Base-by-base conservation (phyloP, 2,329 filamentous ascomycete genomes). In the Karstenula rhodostoma region DNA sequence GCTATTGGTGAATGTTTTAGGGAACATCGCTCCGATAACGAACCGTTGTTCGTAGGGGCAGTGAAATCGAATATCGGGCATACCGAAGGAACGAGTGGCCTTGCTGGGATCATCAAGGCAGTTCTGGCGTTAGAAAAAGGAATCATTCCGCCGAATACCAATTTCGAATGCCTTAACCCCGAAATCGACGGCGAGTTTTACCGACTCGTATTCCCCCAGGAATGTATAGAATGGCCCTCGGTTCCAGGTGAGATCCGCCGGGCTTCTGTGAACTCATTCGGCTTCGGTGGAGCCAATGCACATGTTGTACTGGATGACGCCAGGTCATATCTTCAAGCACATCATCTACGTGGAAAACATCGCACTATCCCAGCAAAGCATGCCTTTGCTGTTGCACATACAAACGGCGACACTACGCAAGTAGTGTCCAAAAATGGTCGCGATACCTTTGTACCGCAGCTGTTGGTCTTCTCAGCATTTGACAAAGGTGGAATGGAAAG, bases 261-360 rank as follows among this genome's bases (percentile, higher is more conserved):
- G n/a, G 17, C 17, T 17, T 42, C 37, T 19, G 74, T 85, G 0
- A 83, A 82, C 57, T 78, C 78, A n/a, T 84, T 84, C 60, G 81
- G 80, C 9, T 33, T n/a, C 15, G 15, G 47, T 7, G 32, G 27
- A 3, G 33, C 47, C 25, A 50, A 32, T 25, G 47, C 32, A 3
- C 47, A 50, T 8, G 32, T 50, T 2, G 22, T 46, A 8, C 12
- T 46, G 19, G 37, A 42, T 8, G 37, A 42, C n/a, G 37, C 17
- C n/a, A 4, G 8, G 4, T 19, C 13, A 2, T 19, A 42, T 19
- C 17, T 42, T 3, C 37, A 4, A 4, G 15, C 4, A 17, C 8
- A 17, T 4, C 4, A 15, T 37, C 4, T 37, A 13, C 8, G 4
- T 4, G 35, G 35, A 4, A 37, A 37, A 4, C 42, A 44, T 44